Evolutionary conservation across 1,284 basidiomycete genomes (phyloP), one percentile per base, ranked within the genome.

Genomic region (Schizopora paradoxa): DNA sequence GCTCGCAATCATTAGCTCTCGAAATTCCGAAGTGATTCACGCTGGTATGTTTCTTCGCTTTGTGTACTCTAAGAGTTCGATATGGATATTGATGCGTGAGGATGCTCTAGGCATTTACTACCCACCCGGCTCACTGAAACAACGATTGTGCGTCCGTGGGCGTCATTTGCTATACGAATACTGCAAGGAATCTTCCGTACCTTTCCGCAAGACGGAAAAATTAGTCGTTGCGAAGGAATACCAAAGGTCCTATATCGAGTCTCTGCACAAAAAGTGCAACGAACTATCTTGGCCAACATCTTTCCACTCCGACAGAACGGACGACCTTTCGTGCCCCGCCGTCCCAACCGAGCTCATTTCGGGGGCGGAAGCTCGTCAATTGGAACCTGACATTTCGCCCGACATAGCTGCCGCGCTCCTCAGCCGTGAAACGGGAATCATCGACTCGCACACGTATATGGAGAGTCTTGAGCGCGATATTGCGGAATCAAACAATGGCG

Each of bases 21-120:
- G 95, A 16, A 97, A 97, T 62, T 95, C 91, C 1, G 95, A 98
- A 60, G 95, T 99, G 11, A 87, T 97, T 34, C 94, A 97, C 66
- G 90, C 91, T 51, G 90, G 89, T 80, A 57, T 45, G 60, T 55
- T 28, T 21, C 22, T 32, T 19, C 27, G 7, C 16, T 39, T 29
- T 29, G 13, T 23, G 25, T 16, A 46, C 55, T 56, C 41, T 22
- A 18, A 43, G 40, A 18, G 7, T 34, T 5, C 14, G 31, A 26
- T 18, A 31, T n/a, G 34, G 13, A 31, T 36, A 7, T 23, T 22
- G 11, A 28, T 28, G 41, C 36, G 22, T 16, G 38, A 25, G 11
- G 23, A 31, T 28, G 3, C 41, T 31, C 21, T 26, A 86, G 84
- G 84, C 8, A 66, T 89, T 1, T 87, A 88, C 56, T 98, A 98